A percentile compares a stretch with the other conserved stretches of the same genome.
Conservation (phyloP, 1,284 basidiomycete species). For the Tranzscheliella williamsii region DNA sequence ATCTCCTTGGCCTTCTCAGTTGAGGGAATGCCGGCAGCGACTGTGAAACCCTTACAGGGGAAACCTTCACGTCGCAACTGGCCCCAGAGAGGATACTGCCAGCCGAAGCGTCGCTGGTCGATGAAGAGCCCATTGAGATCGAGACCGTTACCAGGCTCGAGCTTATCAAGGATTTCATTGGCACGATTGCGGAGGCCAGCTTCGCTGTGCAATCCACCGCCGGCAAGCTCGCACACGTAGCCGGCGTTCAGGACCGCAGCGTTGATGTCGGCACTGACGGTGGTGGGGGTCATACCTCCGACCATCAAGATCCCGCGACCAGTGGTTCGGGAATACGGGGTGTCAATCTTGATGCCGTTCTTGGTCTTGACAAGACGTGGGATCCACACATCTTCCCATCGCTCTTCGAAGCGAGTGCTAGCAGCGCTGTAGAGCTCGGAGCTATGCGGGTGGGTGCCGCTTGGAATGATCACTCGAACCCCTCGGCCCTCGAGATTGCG, state of each 20-base stretch:
- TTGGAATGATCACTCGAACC: conserved; percentile 69
- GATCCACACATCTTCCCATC: conserved; percentile 87
- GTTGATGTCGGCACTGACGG: conserved; percentile 55
- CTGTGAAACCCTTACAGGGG: conserved; percentile 95
- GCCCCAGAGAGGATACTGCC: conserved; percentile 97
- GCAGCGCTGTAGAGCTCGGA: conserved; percentile 68
- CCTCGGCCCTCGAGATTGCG: conserved; percentile 91
- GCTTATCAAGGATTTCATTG: conserved; percentile 41
- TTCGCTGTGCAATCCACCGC: conserved; percentile 94
- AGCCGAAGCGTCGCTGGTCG: conserved; percentile 90
- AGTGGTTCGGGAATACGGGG: conserved; percentile 89
- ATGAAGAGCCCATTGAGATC: conserved; percentile 96
- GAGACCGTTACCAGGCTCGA: conserved; percentile 65
- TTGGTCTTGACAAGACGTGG: conserved; percentile 81
- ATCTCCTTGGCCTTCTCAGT: conserved; percentile 93
- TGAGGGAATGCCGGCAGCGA: conserved; percentile 90
- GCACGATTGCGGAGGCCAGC: conserved; percentile 85
- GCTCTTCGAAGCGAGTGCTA: conserved; percentile 75
- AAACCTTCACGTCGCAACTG: conserved; percentile 94
- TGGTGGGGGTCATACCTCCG: conserved; percentile 76
- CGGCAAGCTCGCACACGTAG: conserved; percentile 93
- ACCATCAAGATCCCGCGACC: conserved; percentile 98
- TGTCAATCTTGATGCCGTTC: conserved; percentile 69
- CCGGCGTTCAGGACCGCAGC: conserved; percentile 85
- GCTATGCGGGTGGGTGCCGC: conserved; percentile 46